A percentile compares a stretch with the other conserved stretches of the same genome.
Conservation (phyloP, 2,329 filamentous ascomycete genomes). For the Verruconis gallopava region DNA sequence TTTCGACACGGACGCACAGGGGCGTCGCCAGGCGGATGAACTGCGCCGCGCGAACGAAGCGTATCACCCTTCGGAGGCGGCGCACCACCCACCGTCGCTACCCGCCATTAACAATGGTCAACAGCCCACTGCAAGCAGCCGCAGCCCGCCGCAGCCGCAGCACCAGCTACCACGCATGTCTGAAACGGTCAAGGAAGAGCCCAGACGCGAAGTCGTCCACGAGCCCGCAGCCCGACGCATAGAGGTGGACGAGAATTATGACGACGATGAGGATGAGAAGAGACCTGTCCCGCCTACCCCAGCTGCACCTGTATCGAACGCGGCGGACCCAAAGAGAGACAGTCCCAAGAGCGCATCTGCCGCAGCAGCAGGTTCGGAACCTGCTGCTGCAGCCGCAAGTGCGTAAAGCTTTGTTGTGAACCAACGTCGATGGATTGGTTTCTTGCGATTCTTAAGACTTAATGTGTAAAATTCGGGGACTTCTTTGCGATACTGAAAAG, state of each 20-base stretch:
- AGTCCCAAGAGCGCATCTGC: slow-evolving; percentile 8
- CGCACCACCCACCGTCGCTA: slow-evolving; percentile 63
- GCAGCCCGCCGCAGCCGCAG: slow-evolving; percentile 34
- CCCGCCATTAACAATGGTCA: slow-evolving; percentile 31
- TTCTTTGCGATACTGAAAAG: too few species aligned
- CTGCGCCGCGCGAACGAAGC: slow-evolving; percentile 61
- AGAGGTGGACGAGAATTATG: slow-evolving; percentile 95
- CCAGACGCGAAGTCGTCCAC: slow-evolving; percentile 31
- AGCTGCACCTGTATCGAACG: background rate
- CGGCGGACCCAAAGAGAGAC: background rate
- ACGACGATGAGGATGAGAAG: slow-evolving; percentile 79
- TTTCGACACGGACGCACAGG: slow-evolving; percentile 43
- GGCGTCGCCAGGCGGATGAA: slow-evolving; percentile 43
- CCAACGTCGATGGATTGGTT: too few species aligned
- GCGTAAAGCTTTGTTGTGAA: too few species aligned
- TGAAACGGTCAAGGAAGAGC: slow-evolving; percentile 44
- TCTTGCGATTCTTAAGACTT: too few species aligned
- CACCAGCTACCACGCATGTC: slow-evolving; percentile 35
- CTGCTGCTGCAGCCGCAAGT: background rate
- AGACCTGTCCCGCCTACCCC: slow-evolving; percentile 2
- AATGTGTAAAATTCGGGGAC: too few species aligned
- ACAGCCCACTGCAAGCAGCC: slow-evolving; percentile 31
- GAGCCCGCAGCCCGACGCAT: slow-evolving; percentile 90
- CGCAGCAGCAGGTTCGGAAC: background rate
- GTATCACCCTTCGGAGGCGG: slow-evolving; percentile 86